Percentiles rank a stretch among this genome's conserved stretches.
These are phyloP conservation scores for Wickerhamomyces sp. DNA, from an alignment of 1,139 yeast species.

Conservation along the genomic window DNA sequence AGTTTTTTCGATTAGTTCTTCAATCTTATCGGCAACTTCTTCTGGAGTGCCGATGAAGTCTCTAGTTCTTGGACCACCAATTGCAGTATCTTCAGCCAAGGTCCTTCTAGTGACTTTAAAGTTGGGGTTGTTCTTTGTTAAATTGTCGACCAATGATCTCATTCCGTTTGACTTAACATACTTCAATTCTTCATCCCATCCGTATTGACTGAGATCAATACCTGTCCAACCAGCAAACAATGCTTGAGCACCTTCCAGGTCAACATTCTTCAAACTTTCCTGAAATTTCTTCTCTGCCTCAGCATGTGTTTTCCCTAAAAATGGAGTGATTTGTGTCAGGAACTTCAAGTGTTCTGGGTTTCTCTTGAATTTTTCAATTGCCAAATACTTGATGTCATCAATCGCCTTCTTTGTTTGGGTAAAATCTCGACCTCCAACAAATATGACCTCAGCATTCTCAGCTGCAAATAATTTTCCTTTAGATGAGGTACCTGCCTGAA, in stretches of 20 bases:
- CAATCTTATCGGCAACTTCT: conserved; percentile 29
- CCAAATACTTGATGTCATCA: conserved; percentile 21
- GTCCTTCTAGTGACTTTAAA: conserved; percentile 27
- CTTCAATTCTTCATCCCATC: conserved; percentile 29
- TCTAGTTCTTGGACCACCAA: conserved; percentile 31
- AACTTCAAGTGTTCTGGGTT: conserved; percentile 13
- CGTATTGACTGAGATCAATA: conserved; percentile 9
- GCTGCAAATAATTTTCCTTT: conserved; percentile 41
- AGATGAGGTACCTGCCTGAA: conserved; percentile 41
- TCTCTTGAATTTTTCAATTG: conserved; percentile 21
- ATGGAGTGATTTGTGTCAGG: conserved; percentile 25
- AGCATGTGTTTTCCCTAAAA: conserved; percentile 30
- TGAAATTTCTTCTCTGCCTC: conserved; percentile 30
- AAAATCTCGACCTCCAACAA: conserved; percentile 28
- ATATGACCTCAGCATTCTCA: conserved; percentile 37
- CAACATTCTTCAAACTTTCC: conserved; percentile 27
- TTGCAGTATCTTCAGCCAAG: conserved; percentile 22
- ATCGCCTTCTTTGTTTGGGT: conserved; percentile 28
- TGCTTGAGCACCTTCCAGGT: conserved; percentile 35
- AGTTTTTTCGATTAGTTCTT: conserved; percentile 29
- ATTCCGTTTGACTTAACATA: conserved; percentile 27
- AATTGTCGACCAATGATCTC: conserved; percentile 24
- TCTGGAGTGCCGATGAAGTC: conserved; percentile 27
- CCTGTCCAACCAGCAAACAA: conserved; percentile 33
- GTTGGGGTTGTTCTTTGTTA: conserved; percentile 25